A percentile compares a stretch with the other conserved stretches of the same genome.
Evolutionary conservation across 2,329 filamentous ascomycete genomes (phyloP).

Genomic region (Pseudogymnoascus sp.): DNA sequence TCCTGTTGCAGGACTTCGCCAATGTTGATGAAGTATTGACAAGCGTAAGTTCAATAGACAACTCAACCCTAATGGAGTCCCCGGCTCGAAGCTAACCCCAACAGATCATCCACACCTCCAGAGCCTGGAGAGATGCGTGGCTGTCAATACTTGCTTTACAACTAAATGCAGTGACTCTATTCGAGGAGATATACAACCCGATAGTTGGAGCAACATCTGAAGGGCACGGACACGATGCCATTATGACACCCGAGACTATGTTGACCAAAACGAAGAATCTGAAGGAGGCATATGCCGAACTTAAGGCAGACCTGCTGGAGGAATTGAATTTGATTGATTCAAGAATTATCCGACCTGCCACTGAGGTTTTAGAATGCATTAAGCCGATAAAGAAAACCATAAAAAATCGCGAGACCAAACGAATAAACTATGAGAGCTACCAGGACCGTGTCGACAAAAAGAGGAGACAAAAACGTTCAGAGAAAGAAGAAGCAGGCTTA

Average conservation of each 20-base stretch:
- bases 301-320: constrained; percentile 62
- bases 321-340: constrained; percentile 65
- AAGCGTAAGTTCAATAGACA: constrained; percentile 43
- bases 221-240: constrained; percentile 45
- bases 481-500: constrained; percentile 65
- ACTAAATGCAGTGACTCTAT: constrained; percentile 56
- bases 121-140: constrained; percentile 74
- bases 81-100: constrained; percentile 11
- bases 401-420: constrained; percentile 76
- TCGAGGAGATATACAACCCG: constrained; percentile 67
- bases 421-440: constrained; percentile 72
- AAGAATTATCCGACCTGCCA: constrained; percentile 61
- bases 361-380: constrained; percentile 59
- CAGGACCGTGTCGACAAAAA: constrained; percentile 62
- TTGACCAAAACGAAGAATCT: constrained; percentile 58
- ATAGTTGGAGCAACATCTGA: constrained; percentile 59
- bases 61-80: background rate
- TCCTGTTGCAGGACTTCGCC: constrained; percentile 70
- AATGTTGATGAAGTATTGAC: constrained; percentile 68
- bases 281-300: constrained; percentile 58
- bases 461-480: constrained; percentile 60
- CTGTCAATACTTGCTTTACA: constrained; percentile 62
- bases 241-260: constrained; percentile 52
- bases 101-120: constrained; percentile 68
- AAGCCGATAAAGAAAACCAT: constrained; percentile 72